Percentiles rank a stretch among this genome's conserved stretches.
These are phyloP conservation scores for Lasiodiplodia hormozganensis DNA, from an alignment of 2,329 filamentous ascomycete genomes.

Conservation along the genomic window DNA sequence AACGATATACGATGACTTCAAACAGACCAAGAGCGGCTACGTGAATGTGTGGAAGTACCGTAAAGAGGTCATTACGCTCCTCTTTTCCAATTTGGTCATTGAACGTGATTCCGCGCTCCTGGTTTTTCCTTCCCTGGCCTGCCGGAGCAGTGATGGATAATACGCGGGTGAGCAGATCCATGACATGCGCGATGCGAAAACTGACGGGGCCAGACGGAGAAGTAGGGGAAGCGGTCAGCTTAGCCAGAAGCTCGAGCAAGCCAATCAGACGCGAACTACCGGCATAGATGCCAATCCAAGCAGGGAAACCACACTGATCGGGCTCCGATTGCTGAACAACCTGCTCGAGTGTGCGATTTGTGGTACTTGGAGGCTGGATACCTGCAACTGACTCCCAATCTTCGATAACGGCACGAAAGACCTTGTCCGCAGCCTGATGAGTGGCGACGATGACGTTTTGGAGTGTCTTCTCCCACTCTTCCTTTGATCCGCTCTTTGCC, in stretches of 20 bases:
- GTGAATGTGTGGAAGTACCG: slow-evolving; percentile 76
- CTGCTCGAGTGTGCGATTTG: slow-evolving; percentile 40
- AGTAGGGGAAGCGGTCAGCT: slow-evolving; percentile 65
- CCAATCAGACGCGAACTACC: slow-evolving; percentile 74
- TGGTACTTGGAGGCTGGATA: slow-evolving; percentile 35
- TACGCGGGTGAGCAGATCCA: slow-evolving; percentile 74
- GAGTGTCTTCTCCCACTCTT: slow-evolving; percentile 79
- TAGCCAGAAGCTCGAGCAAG: slow-evolving; percentile 69
- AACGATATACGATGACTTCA: slow-evolving; percentile 61
- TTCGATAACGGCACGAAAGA: slow-evolving; percentile 81
- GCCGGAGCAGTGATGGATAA: slow-evolving; percentile 66
- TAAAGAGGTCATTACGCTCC: slow-evolving; percentile 81
- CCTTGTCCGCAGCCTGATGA: slow-evolving; percentile 75
- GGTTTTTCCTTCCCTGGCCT: slow-evolving; percentile 42
- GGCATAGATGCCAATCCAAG: slow-evolving; percentile 77
- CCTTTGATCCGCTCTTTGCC: slow-evolving; percentile 76
- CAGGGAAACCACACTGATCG: slow-evolving; percentile 61
- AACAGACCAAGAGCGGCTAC: slow-evolving; percentile 71
- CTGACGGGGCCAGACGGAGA: slow-evolving; percentile 68
- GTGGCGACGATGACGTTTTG: slow-evolving; percentile 67
- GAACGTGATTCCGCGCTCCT: slow-evolving; percentile 48
- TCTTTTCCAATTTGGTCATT: slow-evolving; percentile 78
- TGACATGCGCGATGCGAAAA: slow-evolving; percentile 70
- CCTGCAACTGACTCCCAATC: slow-evolving; percentile 75
- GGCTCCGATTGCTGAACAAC: slow-evolving; percentile 48